phyloP scores from a whole-genome alignment of 345 rosid genomes.

The Eucalyptus polyanthemos region DNA sequence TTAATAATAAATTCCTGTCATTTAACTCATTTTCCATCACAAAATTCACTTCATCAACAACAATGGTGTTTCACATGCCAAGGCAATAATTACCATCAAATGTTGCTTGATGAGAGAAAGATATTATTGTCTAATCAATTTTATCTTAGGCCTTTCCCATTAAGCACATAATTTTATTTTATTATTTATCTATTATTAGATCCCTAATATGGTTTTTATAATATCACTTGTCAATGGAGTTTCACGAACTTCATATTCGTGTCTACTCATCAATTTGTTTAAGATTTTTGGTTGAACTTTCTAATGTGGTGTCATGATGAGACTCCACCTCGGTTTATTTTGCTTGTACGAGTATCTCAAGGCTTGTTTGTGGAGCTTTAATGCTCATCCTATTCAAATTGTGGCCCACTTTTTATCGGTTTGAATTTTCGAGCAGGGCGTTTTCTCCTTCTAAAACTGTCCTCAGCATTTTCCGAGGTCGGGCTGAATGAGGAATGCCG shows the following conservation, averaged over 20 bases:
- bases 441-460: neutral
- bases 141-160: neutral
- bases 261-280: neutral
- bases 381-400: neutral
- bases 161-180: neutral
- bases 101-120: neutral
- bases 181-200: too few species aligned
- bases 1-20: too few species aligned
- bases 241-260: rapidly evolving
- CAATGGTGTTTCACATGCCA: too few species aligned
- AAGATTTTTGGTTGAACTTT: neutral
- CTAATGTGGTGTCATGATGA: rapidly evolving
- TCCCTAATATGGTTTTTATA: neutral
- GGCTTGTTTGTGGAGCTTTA: neutral
- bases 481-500: neutral
- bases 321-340: too few species aligned
- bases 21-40: neutral
- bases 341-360: too few species aligned
- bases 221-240: neutral
- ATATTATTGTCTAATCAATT: neutral
- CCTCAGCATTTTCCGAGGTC: neutral
- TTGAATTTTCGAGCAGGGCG: neutral
- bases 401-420: neutral
- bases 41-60: neutral
- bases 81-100: too few species aligned